Evolutionary conservation across 179 eudicot species (phyloP).

Genomic region (Sideroxylon spinosum): DNA sequence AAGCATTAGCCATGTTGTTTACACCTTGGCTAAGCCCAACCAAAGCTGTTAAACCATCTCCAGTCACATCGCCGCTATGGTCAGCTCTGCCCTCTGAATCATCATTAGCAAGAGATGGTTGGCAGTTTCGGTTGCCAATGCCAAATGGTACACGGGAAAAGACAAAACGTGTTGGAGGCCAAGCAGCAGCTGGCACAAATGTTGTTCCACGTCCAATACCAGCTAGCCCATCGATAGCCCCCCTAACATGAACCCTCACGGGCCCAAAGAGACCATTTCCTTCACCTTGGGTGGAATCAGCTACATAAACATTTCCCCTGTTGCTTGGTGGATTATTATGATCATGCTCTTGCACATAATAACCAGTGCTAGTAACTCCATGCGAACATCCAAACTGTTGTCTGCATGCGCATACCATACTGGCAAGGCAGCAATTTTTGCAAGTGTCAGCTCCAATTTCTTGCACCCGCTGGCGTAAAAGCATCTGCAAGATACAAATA

Average conservation of each 20-base stretch:
- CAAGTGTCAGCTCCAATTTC: conserved; percentile 89
- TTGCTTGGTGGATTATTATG: conserved; percentile 48
- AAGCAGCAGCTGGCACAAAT: conserved; percentile 64
- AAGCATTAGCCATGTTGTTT: conserved; percentile 34
- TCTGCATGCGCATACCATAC: conserved; percentile 80
- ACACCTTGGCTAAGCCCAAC: conserved; percentile 93
- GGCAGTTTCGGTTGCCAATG: conserved; percentile 73
- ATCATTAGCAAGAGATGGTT: conserved; percentile 82
- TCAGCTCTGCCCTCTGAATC: conserved; percentile 76
- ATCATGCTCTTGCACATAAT: conserved; percentile 75
- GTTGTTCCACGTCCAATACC: conserved; percentile 93
- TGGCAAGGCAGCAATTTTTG: conserved; percentile 75
- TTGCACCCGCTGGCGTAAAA: conserved; percentile 90
- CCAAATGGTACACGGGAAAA: conserved; percentile 89
- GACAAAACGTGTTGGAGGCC: conserved; percentile 94
- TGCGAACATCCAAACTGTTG: conserved; percentile 69
- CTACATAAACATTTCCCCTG: conserved; percentile 55
- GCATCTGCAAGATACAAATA: conserved; percentile 57
- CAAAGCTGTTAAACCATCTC: conserved; percentile 93
- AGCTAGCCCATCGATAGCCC: conserved; percentile 91
- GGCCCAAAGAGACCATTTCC: conserved; percentile 77
- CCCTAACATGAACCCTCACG: conserved; percentile 88
- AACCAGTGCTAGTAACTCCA: conserved; percentile 52
- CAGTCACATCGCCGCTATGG: conserved; percentile 62
- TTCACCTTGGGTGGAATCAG: conserved; percentile 72